Evolutionary conservation across 768 basidiomycete species (phyloP).

Genomic region (Mycena rebaudengoi): DNA sequence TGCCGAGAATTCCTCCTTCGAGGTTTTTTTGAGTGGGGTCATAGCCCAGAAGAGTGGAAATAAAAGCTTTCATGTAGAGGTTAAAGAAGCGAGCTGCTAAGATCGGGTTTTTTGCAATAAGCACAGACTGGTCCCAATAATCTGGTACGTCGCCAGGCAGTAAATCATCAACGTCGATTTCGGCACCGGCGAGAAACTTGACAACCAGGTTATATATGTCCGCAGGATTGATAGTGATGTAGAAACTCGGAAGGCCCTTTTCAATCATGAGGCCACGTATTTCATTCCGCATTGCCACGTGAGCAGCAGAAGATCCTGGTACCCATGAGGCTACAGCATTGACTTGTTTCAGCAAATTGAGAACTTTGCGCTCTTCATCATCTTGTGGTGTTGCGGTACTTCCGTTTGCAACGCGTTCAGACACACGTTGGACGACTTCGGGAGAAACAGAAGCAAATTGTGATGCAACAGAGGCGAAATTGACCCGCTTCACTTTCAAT

Average conservation of each 20-base stretch:
- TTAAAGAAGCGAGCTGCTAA: conserved; percentile 5
- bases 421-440: not conserved
- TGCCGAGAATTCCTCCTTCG: conserved; percentile 9
- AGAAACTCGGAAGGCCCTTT: conserved; percentile 1
- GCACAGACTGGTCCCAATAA: conserved; percentile 1
- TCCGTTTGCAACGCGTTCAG: not conserved
- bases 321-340: not conserved
- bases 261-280: conserved; percentile 3
- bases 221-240: conserved; percentile 4
- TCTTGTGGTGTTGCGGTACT: not conserved
- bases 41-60: not conserved
- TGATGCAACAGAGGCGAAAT: not conserved
- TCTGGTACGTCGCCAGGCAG: not conserved
- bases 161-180: not conserved
- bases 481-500: not conserved
- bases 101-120: not conserved
- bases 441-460: conserved; percentile 3
- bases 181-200: not conserved
- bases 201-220: conserved; percentile 1
- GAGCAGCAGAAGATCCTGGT: conserved; percentile 1
- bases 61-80: conserved; percentile 12
- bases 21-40: not conserved
- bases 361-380: not conserved
- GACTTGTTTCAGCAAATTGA: conserved; percentile 3
- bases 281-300: conserved; percentile 6